Percentiles rank a stretch among this genome's conserved stretches.
phyloP scores from a whole-genome alignment of 495 filamentous ascomycete species.

The Hyphodiscus hymeniophilus region DNA sequence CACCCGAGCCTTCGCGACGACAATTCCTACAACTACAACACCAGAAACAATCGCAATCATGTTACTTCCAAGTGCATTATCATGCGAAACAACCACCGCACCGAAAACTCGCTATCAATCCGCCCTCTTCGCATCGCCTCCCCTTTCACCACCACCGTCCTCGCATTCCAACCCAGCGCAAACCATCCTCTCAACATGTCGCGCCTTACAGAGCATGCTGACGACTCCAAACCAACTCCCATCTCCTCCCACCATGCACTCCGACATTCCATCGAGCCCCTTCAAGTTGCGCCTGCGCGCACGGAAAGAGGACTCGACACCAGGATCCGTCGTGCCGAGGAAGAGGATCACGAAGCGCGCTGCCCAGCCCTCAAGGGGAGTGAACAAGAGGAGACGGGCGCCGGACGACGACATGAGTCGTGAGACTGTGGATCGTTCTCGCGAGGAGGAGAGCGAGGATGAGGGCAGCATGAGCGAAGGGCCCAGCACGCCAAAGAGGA shows the following conservation, averaged over 20 bases:
- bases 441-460: constrained; percentile 29
- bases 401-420: constrained; percentile 43
- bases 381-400: constrained; percentile 56
- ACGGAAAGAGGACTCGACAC: constrained; percentile 15
- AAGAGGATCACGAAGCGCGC: constrained; percentile 44
- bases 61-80: constrained; percentile 64
- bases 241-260: constrained; percentile 35
- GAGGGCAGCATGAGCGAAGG: constrained; percentile 21
- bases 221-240: constrained; percentile 28
- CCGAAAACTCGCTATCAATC: constrained; percentile 40
- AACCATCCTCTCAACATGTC: constrained; percentile 57
- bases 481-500: constrained; percentile 61
- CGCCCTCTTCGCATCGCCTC: constrained; percentile 52
- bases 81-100: constrained; percentile 52
- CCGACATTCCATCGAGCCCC: constrained; percentile 42
- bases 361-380: constrained; percentile 36
- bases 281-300: constrained; percentile 38
- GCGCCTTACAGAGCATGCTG: constrained; percentile 62
- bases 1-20: background rate
- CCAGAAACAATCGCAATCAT: constrained; percentile 29
- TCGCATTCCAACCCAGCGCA: constrained; percentile 48
- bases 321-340: constrained; percentile 28
- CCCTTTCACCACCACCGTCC: constrained; percentile 54
- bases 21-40: background rate
- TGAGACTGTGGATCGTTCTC: constrained; percentile 27